phyloP scores from a whole-genome alignment of 345 rosid species.

The Pugionium cornutum region DNA sequence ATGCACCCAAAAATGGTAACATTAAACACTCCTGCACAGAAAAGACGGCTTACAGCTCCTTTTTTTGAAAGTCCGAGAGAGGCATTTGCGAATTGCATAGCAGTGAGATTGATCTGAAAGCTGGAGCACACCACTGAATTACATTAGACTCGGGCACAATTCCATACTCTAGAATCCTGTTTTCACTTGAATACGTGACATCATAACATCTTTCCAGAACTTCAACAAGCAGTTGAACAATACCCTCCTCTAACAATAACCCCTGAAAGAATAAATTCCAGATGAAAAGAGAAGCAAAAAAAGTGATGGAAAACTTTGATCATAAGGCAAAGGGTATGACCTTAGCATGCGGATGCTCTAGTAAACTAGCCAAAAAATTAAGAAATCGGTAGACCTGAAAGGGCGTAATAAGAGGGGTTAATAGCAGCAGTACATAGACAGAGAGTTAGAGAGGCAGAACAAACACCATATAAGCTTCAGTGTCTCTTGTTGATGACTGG shows the following conservation, averaged over 20 bases:
- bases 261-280: constrained; percentile 48
- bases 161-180: constrained; percentile 47
- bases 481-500: constrained; percentile 49
- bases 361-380: constrained; percentile 67
- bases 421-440: constrained; percentile 28
- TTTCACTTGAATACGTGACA: constrained; percentile 55
- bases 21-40: constrained; percentile 15
- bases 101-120: constrained; percentile 65
- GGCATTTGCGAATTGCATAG: constrained; percentile 56
- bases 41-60: constrained; percentile 58
- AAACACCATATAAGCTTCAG: constrained; percentile 76
- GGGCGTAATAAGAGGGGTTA: constrained; percentile 24
- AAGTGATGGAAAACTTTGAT: constrained; percentile 17
- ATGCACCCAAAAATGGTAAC: constrained; percentile 13
- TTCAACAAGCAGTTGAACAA: constrained; percentile 53
- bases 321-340: constrained; percentile 44
- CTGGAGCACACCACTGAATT: constrained; percentile 74
- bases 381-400: constrained; percentile 76
- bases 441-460: constrained; percentile 31
- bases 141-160: constrained; percentile 48
- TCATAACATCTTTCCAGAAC: constrained; percentile 69
- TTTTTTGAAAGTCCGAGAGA: constrained; percentile 42
- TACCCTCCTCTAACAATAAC: constrained; percentile 65
- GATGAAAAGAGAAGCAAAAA: constrained; percentile 3
- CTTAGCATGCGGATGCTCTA: constrained; percentile 91